A percentile compares a stretch with the other conserved stretches of the same genome.
Conservation (phyloP, 2,329 filamentous ascomycete species). For the Aureobasidium melanogenum region DNA sequence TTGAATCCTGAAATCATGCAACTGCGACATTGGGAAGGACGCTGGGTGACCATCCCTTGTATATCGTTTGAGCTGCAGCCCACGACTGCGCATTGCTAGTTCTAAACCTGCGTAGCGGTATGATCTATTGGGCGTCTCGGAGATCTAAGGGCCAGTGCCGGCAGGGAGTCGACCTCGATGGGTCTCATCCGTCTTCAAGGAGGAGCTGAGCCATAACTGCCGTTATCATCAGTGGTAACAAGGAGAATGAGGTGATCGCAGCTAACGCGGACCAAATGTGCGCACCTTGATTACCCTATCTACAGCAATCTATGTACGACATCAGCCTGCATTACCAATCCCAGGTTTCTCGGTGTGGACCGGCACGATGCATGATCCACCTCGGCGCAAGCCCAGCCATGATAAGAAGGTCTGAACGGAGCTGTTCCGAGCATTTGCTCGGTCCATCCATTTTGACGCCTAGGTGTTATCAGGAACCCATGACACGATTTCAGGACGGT, state of each 20-base stretch:
- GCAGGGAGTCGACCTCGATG: no score
- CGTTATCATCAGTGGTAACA: not conserved
- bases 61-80: not conserved
- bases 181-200: no score
- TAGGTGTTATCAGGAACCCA: not conserved
- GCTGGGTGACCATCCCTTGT: not conserved
- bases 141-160: not conserved
- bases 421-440: not conserved
- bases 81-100: not conserved
- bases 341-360: not conserved
- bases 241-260: not conserved
- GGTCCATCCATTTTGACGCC: not conserved
- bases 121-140: not conserved
- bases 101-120: not conserved
- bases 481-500: not conserved
- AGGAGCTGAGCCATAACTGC: not conserved
- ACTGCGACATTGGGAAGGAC: not conserved
- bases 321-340: not conserved
- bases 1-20: not conserved
- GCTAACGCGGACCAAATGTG: not conserved
- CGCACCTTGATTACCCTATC: not conserved
- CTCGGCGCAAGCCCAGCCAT: not conserved
- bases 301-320: not conserved
- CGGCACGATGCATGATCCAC: not conserved
- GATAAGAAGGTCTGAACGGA: not conserved